A percentile compares a stretch with the other conserved stretches of the same genome.
Evolutionary conservation across 345 rosid genomes (phyloP).

Genomic region (Pistacia integerrima): DNA sequence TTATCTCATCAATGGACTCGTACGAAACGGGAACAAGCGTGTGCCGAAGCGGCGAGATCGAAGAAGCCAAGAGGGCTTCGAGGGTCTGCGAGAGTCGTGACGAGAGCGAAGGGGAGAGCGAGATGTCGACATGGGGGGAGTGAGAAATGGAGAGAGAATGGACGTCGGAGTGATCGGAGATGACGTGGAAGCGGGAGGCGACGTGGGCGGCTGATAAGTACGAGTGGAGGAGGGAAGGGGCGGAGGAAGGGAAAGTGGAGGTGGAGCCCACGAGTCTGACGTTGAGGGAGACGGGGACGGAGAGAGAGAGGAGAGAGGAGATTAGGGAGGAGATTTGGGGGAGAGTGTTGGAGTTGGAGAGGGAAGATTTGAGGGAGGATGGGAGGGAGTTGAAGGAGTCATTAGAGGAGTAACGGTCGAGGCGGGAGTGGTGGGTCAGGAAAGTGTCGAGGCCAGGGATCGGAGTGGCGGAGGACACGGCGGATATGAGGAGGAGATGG

Average conservation of each 20-base stretch:
- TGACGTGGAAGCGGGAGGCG: constrained; percentile 38
- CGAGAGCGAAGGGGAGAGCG: constrained; percentile 39
- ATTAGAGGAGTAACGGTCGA: constrained; percentile 68
- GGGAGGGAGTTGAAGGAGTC: constrained; percentile 66
- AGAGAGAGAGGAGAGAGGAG: constrained; percentile 51
- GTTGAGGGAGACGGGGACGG: constrained; percentile 56
- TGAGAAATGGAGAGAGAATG: constrained; percentile 47
- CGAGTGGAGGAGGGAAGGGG: constrained; percentile 46
- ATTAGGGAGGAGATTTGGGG: constrained; percentile 36
- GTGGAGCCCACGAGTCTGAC: constrained; percentile 62
- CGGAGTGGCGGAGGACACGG: constrained; percentile 30
- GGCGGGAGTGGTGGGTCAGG: constrained; percentile 50
- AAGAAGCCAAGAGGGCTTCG: constrained; percentile 50
- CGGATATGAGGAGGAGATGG: constrained; percentile 12
- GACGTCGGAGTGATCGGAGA: constrained; percentile 39
- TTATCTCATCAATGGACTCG: constrained; percentile 49
- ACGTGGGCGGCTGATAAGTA: constrained; percentile 43
- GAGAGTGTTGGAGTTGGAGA: constrained; percentile 32
- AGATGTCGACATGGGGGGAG: constrained; percentile 55
- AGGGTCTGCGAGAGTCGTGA: constrained; percentile 47
- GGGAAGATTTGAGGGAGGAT: constrained; percentile 53
- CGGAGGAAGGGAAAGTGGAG: constrained; percentile 55
- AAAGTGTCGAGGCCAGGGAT: constrained; percentile 65
- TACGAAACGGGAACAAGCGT: constrained; percentile 61
- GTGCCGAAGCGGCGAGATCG: constrained; percentile 61